phyloP scores from a whole-genome alignment of 75 land plant species.

The Cryptomeria japonica region DNA sequence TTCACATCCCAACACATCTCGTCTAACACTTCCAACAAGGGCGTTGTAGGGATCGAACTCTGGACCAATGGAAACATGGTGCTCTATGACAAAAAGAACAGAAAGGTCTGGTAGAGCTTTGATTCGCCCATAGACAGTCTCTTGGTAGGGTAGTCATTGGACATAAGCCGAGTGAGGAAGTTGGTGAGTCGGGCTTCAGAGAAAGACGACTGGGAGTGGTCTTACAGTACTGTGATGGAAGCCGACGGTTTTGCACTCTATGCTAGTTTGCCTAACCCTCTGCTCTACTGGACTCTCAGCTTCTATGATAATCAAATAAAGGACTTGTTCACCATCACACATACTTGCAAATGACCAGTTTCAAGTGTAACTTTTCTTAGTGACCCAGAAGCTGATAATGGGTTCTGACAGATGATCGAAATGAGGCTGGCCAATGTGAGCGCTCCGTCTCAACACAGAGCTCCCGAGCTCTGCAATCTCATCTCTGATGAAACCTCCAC shows the following conservation, averaged over 20 bases:
- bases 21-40: constrained; percentile 44
- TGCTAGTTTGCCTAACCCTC: not conserved
- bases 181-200: constrained; percentile 30
- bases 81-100: constrained; percentile 24
- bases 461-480: not conserved
- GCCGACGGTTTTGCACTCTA: constrained; percentile 30
- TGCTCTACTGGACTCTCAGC: constrained; percentile 11
- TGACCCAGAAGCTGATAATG: constrained; percentile 14
- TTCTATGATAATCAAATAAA: not conserved
- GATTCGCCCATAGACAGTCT: constrained; percentile 60
- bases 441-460: not conserved
- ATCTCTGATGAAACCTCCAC: not conserved
- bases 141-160: constrained; percentile 41
- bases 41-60: constrained; percentile 24
- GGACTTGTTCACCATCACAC: not conserved
- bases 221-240: constrained; percentile 32
- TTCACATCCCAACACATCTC: no score
- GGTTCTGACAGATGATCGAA: constrained; percentile 6
- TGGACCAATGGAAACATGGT: constrained; percentile 46
- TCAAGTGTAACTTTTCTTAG: constrained; percentile 5
- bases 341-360: not conserved
- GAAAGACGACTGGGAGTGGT: constrained; percentile 18
- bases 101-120: constrained; percentile 60
- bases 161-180: constrained; percentile 3
- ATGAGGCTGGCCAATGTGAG: not conserved